Conservation (phyloP, 2,329 filamentous ascomycete species). For the Drechmeria coniospora region DNA sequence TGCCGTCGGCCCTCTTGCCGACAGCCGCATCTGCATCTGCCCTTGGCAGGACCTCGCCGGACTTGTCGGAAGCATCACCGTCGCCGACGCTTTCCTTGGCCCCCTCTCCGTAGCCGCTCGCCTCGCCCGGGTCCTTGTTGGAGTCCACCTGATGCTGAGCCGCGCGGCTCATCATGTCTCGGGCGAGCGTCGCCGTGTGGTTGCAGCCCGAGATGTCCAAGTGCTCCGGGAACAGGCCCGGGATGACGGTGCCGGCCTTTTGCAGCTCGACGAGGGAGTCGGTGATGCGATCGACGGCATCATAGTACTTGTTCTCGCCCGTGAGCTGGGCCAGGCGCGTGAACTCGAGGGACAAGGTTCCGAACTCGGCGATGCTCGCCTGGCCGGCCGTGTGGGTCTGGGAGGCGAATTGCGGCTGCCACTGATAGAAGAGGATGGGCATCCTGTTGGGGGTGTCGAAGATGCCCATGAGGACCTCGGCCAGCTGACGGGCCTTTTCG, state of each 20-base stretch:
- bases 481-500: slow-evolving; percentile 65
- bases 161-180: slow-evolving; percentile 15
- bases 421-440: slow-evolving; percentile 69
- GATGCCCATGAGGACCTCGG: slow-evolving; percentile 63
- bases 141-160: slow-evolving; percentile 21
- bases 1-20: not conserved
- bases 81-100: not conserved
- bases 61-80: too few relatives aligned
- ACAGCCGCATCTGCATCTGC: too few relatives aligned
- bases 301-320: slow-evolving; percentile 68
- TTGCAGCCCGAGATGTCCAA: slow-evolving; percentile 73
- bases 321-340: slow-evolving; percentile 80
- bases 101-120: slow-evolving; percentile 11
- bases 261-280: slow-evolving; percentile 65
- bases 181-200: slow-evolving; percentile 25
- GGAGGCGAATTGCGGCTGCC: slow-evolving; percentile 50
- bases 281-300: slow-evolving; percentile 75
- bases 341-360: slow-evolving; percentile 74
- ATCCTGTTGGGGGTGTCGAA: slow-evolving; percentile 93
- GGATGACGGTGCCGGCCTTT: slow-evolving; percentile 48
- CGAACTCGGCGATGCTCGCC: slow-evolving; percentile 55
- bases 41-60: too few relatives aligned
- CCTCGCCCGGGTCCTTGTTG: slow-evolving; percentile 11
- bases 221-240: slow-evolving; percentile 65
- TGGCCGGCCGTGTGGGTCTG: slow-evolving; percentile 46